A percentile compares a stretch with the other conserved stretches of the same genome.
These are phyloP conservation scores for Cyberlindnera galapagoensis DNA, from an alignment of 805 yeast genomes.

Conservation along the genomic window DNA sequence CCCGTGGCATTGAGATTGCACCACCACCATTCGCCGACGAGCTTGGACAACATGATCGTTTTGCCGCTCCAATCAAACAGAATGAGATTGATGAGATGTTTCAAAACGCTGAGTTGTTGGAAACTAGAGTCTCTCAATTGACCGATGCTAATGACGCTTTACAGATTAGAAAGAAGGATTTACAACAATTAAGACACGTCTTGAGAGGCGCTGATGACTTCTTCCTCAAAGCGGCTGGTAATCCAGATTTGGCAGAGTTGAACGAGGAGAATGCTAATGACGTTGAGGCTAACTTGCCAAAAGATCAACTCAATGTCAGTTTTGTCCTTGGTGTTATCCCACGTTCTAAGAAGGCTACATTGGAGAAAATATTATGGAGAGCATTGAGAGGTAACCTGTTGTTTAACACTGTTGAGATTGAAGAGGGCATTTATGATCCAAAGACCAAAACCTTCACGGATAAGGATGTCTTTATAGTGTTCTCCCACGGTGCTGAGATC, in stretches of 20 bases:
- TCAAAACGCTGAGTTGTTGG: conserved; percentile 62
- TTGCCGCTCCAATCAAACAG: conserved; percentile 24
- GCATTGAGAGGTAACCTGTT: conserved; percentile 87
- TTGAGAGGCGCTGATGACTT: conserved; percentile 43
- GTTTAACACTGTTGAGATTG: conserved; percentile 66
- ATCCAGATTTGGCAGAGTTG: conserved; percentile 10
- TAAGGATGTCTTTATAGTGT: conserved; percentile 81
- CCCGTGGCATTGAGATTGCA: conserved; percentile 35
- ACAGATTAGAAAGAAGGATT: conserved; percentile 54
- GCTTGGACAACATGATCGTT: conserved; percentile 21
- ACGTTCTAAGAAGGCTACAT: conserved; percentile 57
- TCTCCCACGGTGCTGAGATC: conserved; percentile 83
- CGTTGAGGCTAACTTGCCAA: conserved; percentile 14
- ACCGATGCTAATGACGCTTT: conserved; percentile 59
- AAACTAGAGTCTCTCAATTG: conserved; percentile 68
- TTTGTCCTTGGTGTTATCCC: conserved; percentile 70
- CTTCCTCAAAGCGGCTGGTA: conserved; percentile 27
- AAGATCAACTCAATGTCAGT: conserved; percentile 40
- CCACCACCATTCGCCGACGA: conserved; percentile 22
- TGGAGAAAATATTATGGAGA: conserved; percentile 90
- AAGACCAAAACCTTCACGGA: conserved; percentile 49
- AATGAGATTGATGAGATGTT: conserved; percentile 54
- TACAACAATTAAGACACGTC: conserved; percentile 56
- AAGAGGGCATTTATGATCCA: conserved; percentile 64
- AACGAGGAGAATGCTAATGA: conserved; percentile 10